Evolutionary conservation across 73 alveolate genomes (phyloP).

Genomic region (Blepharisma stoltei): DNA sequence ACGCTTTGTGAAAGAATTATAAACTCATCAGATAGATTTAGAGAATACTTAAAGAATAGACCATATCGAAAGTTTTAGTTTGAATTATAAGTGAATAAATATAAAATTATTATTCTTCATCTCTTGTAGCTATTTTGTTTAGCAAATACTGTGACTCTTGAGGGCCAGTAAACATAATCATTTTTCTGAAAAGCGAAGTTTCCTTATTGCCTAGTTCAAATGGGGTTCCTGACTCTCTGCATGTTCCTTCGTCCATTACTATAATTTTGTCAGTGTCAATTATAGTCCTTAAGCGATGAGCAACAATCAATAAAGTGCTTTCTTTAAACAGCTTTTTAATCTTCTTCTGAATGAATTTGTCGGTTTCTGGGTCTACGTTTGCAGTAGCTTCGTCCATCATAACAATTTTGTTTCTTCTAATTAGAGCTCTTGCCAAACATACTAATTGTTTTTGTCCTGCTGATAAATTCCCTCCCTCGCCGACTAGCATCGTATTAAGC

Average conservation of each 20-base stretch:
- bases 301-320: slow-evolving; percentile 57
- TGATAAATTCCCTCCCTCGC: slow-evolving; percentile 64
- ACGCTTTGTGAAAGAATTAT: no score
- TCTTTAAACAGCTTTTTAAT: slow-evolving; percentile 45
- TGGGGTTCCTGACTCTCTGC: slow-evolving; percentile 60
- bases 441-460: slow-evolving; percentile 72
- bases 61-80: no score
- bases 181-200: slow-evolving; percentile 50
- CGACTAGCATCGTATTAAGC: slow-evolving; percentile 52
- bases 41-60: no score
- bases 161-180: slow-evolving; percentile 5
- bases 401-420: slow-evolving; percentile 56
- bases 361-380: slow-evolving; percentile 70
- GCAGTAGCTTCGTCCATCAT: slow-evolving; percentile 79
- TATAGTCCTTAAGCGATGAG: slow-evolving; percentile 64
- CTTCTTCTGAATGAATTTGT: slow-evolving; percentile 58
- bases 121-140: not conserved
- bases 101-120: no score
- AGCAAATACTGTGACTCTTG: not conserved
- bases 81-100: no score
- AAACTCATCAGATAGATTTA: no score
- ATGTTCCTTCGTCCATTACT: slow-evolving; percentile 57
- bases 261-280: slow-evolving; percentile 60
- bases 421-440: slow-evolving; percentile 62
- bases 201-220: slow-evolving; percentile 34